phyloP scores from a whole-genome alignment of 352 stramenopile species.

The Phytophthora pistaciae region DNA sequence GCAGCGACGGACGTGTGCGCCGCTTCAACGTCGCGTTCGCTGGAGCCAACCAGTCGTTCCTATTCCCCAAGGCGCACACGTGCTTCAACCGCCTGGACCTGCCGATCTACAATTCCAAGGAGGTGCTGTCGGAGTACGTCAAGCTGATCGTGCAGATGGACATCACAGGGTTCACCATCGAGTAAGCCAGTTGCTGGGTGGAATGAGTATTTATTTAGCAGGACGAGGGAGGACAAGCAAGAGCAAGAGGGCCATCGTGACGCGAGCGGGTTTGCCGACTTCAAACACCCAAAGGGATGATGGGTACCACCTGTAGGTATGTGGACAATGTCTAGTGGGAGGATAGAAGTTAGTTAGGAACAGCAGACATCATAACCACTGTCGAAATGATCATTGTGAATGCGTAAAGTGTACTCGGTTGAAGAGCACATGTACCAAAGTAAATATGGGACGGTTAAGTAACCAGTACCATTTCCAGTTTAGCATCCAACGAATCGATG shows the following conservation, averaged over 20 bases:
- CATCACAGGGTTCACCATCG: slow-evolving; percentile 94
- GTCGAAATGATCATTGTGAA: slow-evolving; percentile 24
- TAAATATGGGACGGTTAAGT: slow-evolving; percentile 1
- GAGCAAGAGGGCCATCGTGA: slow-evolving; percentile 2
- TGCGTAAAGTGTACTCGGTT: slow-evolving; percentile 10
- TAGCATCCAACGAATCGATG: slow-evolving; percentile 8
- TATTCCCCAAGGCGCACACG: slow-evolving; percentile 88
- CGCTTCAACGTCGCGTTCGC: slow-evolving; percentile 84
- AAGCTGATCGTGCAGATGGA: slow-evolving; percentile 97
- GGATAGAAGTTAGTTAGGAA: slow-evolving; percentile 8
- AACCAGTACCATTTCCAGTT: slow-evolving; percentile 9
- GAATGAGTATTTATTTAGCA: slow-evolving; percentile 41
- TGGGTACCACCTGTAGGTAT: not conserved
- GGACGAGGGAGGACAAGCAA: slow-evolving; percentile 11
- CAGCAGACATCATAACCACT: slow-evolving; percentile 16
- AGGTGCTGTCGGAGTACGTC: slow-evolving; percentile 76
- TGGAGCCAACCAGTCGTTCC: slow-evolving; percentile 60
- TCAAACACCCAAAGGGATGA: not conserved
- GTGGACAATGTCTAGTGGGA: slow-evolving; percentile 6
- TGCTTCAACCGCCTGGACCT: slow-evolving; percentile 88
- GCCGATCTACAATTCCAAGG: slow-evolving; percentile 76
- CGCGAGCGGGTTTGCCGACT: slow-evolving; percentile 4
- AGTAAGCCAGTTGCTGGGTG: slow-evolving; percentile 45
- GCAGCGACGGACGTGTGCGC: slow-evolving; percentile 79
- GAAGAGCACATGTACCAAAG: not conserved